Evolutionary conservation across 306 rosid genomes (phyloP), one percentile per base, ranked within the genome.

Genomic region (Delonix regia): DNA sequence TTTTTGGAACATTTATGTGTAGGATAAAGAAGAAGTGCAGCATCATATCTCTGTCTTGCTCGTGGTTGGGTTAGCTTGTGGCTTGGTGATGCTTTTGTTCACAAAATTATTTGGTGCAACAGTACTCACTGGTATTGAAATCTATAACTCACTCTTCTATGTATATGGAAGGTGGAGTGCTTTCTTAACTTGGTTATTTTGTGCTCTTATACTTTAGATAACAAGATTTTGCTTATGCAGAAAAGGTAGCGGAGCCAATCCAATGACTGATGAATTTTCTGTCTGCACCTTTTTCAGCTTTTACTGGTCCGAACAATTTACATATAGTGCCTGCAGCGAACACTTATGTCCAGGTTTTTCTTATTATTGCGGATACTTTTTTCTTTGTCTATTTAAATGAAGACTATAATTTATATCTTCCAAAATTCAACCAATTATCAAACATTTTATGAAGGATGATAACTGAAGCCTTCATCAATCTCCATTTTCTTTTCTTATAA

Each of bases 11-110:
- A 21, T 44, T 38, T 49, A n/a, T n/a, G n/a, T 87, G 87, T 92
- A 94, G 98, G 97, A 92, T 64, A 90, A 83, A 81, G 84, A 87
- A 55, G 92, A 85, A 88, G 97, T 92, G 66, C 98, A 94, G 78
- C 97, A 89, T 83, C 87, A 88, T 82, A 86, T 85, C 77, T 89
- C 87, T 1, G 55, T 85, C 76, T 87, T 92, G 89, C 99, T 92
- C 77, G 90, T 88, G 86, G 73, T 92, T 79, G 99, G 95, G 63
- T 82, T 94, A 83, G 74, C 75, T 73, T 94, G 95, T 88, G 99
- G 99, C 83, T 33, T 81, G 51, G 21, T 72, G 61, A 90, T 94
- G 97, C 89, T 94, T 61, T 72, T 94, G 61, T 91, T 89, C 80
- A 89, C 97, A 57, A 82, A 80, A 81, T 77, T 94, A 47, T 87